Base-by-base conservation (phyloP, 495 filamentous ascomycete genomes). In the Hyaloscypha bicolor region DNA sequence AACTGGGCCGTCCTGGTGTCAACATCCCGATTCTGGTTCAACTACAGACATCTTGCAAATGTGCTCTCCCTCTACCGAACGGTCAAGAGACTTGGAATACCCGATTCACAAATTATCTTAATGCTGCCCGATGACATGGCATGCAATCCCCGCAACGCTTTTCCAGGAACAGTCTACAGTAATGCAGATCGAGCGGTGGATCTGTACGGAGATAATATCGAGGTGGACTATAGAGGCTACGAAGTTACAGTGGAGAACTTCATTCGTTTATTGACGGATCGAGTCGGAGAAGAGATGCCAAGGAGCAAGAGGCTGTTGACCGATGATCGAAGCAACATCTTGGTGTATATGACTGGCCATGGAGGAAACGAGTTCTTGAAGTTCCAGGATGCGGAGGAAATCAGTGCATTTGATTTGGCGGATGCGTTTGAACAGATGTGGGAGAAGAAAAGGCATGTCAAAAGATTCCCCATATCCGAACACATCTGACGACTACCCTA, bases 21-120 rank as follows among this genome's bases (percentile, higher is more conserved):
- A 55, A 99, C 95, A n/a, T 98, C 96, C 9, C 90, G 95, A 64
- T 99, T 99, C 83, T 99, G 95, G 95, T 99, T 99, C 87, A 99
- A 99, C 81, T 99, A 99, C 81, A 91, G 95, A 52, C 95, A 99
- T 75, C 88, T 99, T 45, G 94, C 96, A 74, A 99, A 99, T 82
- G 94, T 97, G 60, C 89, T 99, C 60, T 97, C 95, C 60, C 87
- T 99, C 60, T 99, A 99, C 82, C 93, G 95, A 72, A 98, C 96
- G 71, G 95, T 99, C 63, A 99, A 99, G 81, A 91, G 95, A 22
- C 89, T 99, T 51, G 95, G 95, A 59, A 99, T 99, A 71, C 95
- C 95, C 56, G 95, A 99, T 78, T 97, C 93, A 22, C 96, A 99
- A 75, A 99, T 99, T 78, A 97, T 99, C 76, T 88, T 99, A 65